Conservation (phyloP, 192 early-diverging fungal genomes). For the Coemansia sp. region DNA sequence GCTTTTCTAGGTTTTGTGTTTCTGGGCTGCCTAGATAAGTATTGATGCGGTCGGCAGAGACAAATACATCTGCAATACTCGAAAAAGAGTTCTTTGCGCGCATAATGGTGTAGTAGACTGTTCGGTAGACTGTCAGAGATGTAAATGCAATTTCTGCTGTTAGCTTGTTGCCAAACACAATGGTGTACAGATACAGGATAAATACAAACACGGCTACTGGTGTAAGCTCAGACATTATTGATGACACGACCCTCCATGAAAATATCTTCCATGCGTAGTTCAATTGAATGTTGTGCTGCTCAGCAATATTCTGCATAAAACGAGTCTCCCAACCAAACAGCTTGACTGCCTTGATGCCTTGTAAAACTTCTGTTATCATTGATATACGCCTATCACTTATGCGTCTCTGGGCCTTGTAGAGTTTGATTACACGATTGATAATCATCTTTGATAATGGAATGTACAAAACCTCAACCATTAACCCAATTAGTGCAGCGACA, state of each 20-base stretch:
- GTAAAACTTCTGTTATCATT: conserved; percentile 79
- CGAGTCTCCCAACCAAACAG: conserved; percentile 82
- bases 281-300: conserved; percentile 64
- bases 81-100: conserved; percentile 60
- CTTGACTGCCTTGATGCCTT: conserved; percentile 91
- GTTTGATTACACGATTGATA: conserved; percentile 49
- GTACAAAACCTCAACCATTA: conserved; percentile 62
- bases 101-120: conserved; percentile 61
- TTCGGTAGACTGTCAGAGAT: conserved; percentile 68
- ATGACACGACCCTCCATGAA: conserved; percentile 53
- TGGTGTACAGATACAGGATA: conserved; percentile 63
- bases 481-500: conserved; percentile 72
- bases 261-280: conserved; percentile 55
- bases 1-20: conserved; percentile 55
- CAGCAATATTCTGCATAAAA: conserved; percentile 69
- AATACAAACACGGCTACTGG: conserved; percentile 64
- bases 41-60: conserved; percentile 68
- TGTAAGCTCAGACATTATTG: conserved; percentile 55
- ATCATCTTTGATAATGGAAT: conserved; percentile 59
- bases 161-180: conserved; percentile 58
- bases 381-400: conserved; percentile 75
- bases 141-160: conserved; percentile 72
- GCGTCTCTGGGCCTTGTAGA: conserved; percentile 59
- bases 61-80: conserved; percentile 59
- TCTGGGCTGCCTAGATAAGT: conserved; percentile 74